Base-by-base conservation (phyloP, 2,329 filamentous ascomycete species). In the Hypoxylon sp. region DNA sequence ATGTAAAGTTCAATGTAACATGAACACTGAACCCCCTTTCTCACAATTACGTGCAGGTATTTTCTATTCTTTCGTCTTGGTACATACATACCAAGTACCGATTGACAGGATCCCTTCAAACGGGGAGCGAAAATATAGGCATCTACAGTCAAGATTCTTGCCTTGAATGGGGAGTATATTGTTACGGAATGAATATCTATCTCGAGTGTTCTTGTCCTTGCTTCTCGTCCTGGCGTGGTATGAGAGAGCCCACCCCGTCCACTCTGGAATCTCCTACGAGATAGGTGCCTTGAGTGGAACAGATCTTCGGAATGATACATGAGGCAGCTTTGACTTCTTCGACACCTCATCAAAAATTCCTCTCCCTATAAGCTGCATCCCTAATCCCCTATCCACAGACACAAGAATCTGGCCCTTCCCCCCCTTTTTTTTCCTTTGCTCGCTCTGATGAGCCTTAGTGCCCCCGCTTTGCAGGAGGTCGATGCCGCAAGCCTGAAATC, bases 401-500 rank as follows among this genome's bases (percentile, higher is more conserved):
- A 50, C 28, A 21, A n/a, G 45, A 11, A 38, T 38, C 17, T 56
- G n/a, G 48, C 55, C 30, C 36, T 56, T 36, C 43, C 30, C 36
- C 51, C 30, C 43, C 36, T 4, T 46, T 49, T 34, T 52, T 51
- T 4, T 46, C 43, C 23, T 52, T 51, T 30, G 30, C 32, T n/a
- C 30, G 13, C 45, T 59, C 49, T 48, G 48, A 32, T 25, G 23
- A 43, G 41, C 43, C 38, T 52, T 49, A n/a, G 34, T 52, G n/a
- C 41, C 36, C 38, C 28, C 36, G 30, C 17, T 46, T 51, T 60
- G 36, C n/a, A 46, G 30, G 46, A 53, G 25, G 38, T 25, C 36
- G 30, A 59, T 25, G 51, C 25, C 49, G 34, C 32, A 43, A 53
- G 59, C 60, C 53, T 48, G 25, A 36, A 68, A 59, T 38, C 36